Base-by-base conservation (phyloP, 768 basidiomycete species). In the Rhizopogon salebrosus region DNA sequence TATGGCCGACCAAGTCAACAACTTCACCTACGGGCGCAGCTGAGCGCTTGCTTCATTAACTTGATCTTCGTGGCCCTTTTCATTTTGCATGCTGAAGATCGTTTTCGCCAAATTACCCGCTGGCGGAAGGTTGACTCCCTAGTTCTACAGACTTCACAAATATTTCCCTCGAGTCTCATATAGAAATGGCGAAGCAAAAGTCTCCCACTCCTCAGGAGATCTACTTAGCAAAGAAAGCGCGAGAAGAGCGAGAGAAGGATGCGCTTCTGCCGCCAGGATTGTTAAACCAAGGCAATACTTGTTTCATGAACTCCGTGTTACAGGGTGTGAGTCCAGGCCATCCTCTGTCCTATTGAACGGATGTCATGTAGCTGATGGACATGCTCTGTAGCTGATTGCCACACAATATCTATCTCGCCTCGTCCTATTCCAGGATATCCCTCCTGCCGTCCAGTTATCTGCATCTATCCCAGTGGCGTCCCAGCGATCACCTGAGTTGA, bases 221-320 rank as follows among this genome's bases (percentile, higher is more conserved):
- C 39, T 82, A 84, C 70, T 71, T 70, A 57, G 80, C 79, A 22
- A 71, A 79, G 49, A 82, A 75, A 59, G 74, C 75, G 49, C 74
- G 78, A 60, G 85, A 89, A 64, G 86, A 88, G 59, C 71, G 73
- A 46, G 86, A 87, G 63, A 73, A 68, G 62, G 67, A 70, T 6
- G 83, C 84, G 0, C 72, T 78, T 38, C 72, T 89, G 9, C 89
- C 89, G 0, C 87, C 89, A 3, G 89, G 89, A 6, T 74, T 92
- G 22, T 62, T 82, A 41, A 92, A 92, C 64, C 87, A 90, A 71
- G 86, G 87, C 39, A 91, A 91, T 66, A 95, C 93, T 0, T 98
- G 94, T 70, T 98, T 94, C 70, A 91, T 95, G 87, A 98, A 95
- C 70, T 93, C 92, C 29, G 91, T 93, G 27, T 73, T 98, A 26